Conservation (phyloP, 225 moss, liverwort and hornwort genomes). For the Polytrichum commune region DNA sequence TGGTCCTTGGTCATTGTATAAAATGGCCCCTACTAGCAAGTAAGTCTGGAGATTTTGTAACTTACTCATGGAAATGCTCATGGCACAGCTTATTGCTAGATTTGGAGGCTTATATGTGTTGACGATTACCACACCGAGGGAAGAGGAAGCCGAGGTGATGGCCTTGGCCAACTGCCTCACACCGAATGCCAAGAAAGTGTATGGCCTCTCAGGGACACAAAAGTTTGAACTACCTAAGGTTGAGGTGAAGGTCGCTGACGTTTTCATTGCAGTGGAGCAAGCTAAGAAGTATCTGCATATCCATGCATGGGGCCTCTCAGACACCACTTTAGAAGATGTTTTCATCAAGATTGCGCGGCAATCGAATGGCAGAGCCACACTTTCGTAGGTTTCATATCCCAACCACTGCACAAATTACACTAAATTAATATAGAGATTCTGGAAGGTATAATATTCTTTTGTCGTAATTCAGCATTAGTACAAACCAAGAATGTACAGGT, state of each 20-base stretch:
- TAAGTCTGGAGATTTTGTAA: too few relatives aligned
- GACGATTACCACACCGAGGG: conserved; percentile 44
- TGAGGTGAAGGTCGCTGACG: conserved; percentile 33
- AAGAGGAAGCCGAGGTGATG: conserved; percentile 33
- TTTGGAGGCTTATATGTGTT: conserved; percentile 55
- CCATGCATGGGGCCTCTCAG: conserved; percentile 88
- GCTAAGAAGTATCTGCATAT: conserved; percentile 59
- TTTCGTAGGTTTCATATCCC: not conserved
- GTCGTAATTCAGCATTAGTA: too few relatives aligned
- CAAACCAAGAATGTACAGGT: too few relatives aligned
- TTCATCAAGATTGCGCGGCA: conserved; percentile 80
- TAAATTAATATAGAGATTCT: too few relatives aligned
- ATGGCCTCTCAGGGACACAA: conserved; percentile 55
- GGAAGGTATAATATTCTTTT: too few relatives aligned
- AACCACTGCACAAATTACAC: too few relatives aligned
- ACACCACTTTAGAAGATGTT: conserved; percentile 87
- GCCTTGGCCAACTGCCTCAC: conserved; percentile 30
- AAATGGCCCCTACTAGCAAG: too few relatives aligned
- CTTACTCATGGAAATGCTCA: not conserved
- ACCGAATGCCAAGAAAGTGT: conserved; percentile 38
- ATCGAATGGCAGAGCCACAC: conserved; percentile 28
- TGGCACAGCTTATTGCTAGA: conserved; percentile 45
- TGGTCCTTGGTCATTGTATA: too few relatives aligned
- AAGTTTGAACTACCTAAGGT: conserved; percentile 55
- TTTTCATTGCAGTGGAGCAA: conserved; percentile 49